Base-by-base conservation (phyloP, 192 early-diverging fungal species). In the Umbelopsis ramanniana region DNA sequence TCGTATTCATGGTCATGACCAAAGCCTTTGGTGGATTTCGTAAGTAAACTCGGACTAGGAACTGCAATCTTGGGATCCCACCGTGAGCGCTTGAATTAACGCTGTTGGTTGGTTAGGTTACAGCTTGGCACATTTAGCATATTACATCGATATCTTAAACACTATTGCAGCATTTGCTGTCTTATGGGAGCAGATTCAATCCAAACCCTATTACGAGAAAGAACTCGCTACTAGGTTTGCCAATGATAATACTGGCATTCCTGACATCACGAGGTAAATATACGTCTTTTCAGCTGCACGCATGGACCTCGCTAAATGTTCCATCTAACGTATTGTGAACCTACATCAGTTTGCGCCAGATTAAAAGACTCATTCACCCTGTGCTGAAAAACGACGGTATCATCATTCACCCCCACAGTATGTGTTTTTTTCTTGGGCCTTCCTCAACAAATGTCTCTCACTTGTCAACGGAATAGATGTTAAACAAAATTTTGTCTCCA, bases 11-110 rank as follows among this genome's bases (percentile, higher is more conserved):
- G 6, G 9, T 54, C n/a, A 3, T 19, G n/a, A 60, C 70, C 19
- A 45, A 50, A 33, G 4, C 14, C 7, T 45, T 72, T 72, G 70
- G 70, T 26, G 70, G 53, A 24, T 72, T 72, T 40, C 50, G 70
- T 72, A 72, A 55, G 37, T 21, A 17, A 12, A 9, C 10, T 21
- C 40, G 40, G 8, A 43, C 11, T 43, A 6, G 3, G 29, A 29
- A 40, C 38, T 6, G 38, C 3, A 40, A 43, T 43, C 40, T 43
- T 43, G 8, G 8, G 8, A 40, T n/a, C 38, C 6, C 11, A 43
- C 6, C 11, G 1, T 43, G 40, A 43, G 3, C 11, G 40, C 11
- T 12, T 43, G 6, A 12, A 12, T 1, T 43, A 5, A 43, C 40
- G 26, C 4, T 52, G 4, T 46, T 9, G 21, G 6, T 70, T 52